Evolutionary conservation across 208 protist genomes (phyloP), one percentile per base, ranked within the genome.

Genomic region (Trypanosoma mega): DNA sequence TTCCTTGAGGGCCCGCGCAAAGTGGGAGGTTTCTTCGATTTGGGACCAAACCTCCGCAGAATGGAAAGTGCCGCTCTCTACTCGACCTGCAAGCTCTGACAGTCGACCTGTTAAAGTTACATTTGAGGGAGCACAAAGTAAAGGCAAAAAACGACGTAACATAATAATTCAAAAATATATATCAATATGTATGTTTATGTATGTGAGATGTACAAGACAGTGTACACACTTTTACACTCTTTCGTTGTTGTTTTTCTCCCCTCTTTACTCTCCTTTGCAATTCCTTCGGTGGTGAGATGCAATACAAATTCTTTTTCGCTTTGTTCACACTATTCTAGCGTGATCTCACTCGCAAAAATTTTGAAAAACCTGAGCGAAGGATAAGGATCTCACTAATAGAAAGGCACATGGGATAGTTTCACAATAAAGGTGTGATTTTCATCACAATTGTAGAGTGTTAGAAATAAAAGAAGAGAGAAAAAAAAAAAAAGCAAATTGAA

Each of bases 1-100:
- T 57, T 94, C 88, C 41, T 80, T 76, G 24, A 89, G 43, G 0
- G 72, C 54, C 21, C 74, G 63, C 12, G 83, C 83, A 37, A 80
- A 75, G 0, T 52, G 31, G 1, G 73, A 56, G 0, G 68, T 62
- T 7, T 62, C 9, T 27, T 76, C 59, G 14, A 94, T 49, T 2
- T 85, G 63, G 9, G 52, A 34, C 80, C 85, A 88, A 2, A 94
- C n/a, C 12, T 55, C 23, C 23, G 3, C 12, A 34, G 33, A 49
- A 2, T 24, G 37, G 12, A 20, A 48, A 18, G 26, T 51, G 30
- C 8, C 18, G 64, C 43, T 76, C 12, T 6, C 76, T 3, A 65
- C 68, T 21, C 68, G 64, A 9, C 76, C 46, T 14, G 69, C 69
- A 37, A 87, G 64, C 11, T 62, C 46, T 1, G 43, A 34, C 11